Base-by-base conservation (phyloP, 1,139 yeast species). In the Zygotorulaspora mrakii region DNA sequence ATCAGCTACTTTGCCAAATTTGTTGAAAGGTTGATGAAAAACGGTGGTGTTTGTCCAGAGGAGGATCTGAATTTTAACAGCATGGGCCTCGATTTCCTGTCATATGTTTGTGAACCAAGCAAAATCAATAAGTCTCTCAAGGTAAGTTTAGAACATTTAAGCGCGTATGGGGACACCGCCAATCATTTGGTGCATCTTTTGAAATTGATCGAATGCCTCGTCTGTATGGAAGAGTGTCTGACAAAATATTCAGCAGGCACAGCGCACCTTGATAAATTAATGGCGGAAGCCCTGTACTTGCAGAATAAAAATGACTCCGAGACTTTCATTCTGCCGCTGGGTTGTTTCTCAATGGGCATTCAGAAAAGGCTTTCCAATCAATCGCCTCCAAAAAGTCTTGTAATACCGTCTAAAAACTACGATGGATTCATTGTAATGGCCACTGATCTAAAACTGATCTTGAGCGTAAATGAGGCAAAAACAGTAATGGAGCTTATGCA, bases 1-100 rank as follows among this genome's bases (percentile, higher is more conserved):
- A 51, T 79, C 6, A 62, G 76, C 33, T 74, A 73, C 45, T 71
- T 77, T 52, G 71, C 77, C 5, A 76, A 76, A 14, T 66, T 74
- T 35, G 67, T 73, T 5, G 54, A 74, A 3, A 59, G 63, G 6
- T 61, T 80, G 25, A 77, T 80, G 1, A 66, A 60, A 39, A 64
- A 71, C 12, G 80, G 79, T n/a, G 82, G 79, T 5, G 66, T 83
- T 12, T 79, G 77, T 50, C 89, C 82, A 52, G 91, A 83, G 53
- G 94, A 83, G 54, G 94, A 83, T 59, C 63, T 83, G 37, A 79
- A 79, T 40, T 76, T 83, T 1, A 74, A 82, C 48, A 67, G 70
- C 9, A 76, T 82, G 81, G 77, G 76, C 36, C 42, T 69, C 10
- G 63, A 64, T 38, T 50, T 62, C 35, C 54, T 66, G 2, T 49